These are phyloP conservation scores for Peronospora tabacina DNA, from an alignment of 352 stramenopile genomes.

Conservation along the genomic window DNA sequence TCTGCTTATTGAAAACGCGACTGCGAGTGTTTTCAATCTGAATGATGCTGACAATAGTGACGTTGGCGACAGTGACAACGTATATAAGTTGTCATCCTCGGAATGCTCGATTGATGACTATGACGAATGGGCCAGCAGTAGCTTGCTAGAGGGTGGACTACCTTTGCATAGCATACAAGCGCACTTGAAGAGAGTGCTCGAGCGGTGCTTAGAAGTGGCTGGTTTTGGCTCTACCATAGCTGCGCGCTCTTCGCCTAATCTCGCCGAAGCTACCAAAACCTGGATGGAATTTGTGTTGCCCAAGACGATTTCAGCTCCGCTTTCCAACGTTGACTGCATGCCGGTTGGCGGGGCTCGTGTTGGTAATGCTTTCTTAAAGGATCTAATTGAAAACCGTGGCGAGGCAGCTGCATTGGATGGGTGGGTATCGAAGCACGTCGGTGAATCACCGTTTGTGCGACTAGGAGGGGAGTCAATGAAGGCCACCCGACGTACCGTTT, in stretches of 20 bases:
- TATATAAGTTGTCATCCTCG: constrained; percentile 38
- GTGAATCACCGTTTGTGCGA: constrained; percentile 74
- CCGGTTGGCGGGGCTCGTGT: constrained; percentile 11
- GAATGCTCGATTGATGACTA: constrained; percentile 77
- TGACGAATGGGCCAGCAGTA: constrained; percentile 71
- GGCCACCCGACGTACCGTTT: constrained; percentile 73
- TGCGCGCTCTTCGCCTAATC: constrained; percentile 24
- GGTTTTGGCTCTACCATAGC: constrained; percentile 23
- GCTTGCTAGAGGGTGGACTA: constrained; percentile 65
- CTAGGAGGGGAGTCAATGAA: constrained; percentile 83
- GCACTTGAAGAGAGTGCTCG: constrained; percentile 58
- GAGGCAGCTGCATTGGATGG: constrained; percentile 54
- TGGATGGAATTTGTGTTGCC: constrained; percentile 60
- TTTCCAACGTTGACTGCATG: constrained; percentile 20
- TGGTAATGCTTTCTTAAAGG: constrained; percentile 47
- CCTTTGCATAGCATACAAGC: constrained; percentile 45
- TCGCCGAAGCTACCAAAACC: constrained; percentile 40
- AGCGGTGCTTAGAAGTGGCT: constrained; percentile 39
- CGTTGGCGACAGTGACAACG: constrained; percentile 21
- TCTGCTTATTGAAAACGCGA: constrained; percentile 41
- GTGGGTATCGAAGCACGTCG: constrained; percentile 77
- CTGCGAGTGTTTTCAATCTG: constrained; percentile 5
- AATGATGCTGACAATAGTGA: constrained; percentile 40
- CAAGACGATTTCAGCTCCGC: constrained; percentile 35
- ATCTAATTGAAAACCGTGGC: constrained; percentile 57